Evolutionary conservation across 768 basidiomycete species (phyloP).

Genomic region (Termitomyces sp.): DNA sequence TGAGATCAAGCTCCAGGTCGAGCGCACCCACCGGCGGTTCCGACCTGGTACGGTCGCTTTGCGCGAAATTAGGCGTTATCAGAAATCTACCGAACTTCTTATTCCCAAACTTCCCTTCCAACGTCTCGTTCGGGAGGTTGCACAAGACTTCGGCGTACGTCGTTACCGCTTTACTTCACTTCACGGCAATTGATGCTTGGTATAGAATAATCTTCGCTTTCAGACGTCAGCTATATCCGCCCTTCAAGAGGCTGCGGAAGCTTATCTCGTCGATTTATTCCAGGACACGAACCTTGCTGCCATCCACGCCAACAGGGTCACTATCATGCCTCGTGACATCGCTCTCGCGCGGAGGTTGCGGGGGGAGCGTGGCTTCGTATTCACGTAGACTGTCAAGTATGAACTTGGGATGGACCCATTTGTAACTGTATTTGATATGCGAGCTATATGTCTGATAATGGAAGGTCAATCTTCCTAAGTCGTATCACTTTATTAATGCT

Average conservation of each 20-base stretch:
- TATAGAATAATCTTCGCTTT: conserved; percentile 16
- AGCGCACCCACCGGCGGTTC: conserved; percentile 91
- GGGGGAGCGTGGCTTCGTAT: conserved; percentile 6
- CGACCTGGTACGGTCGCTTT: conserved; percentile 19
- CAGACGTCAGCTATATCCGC: conserved; percentile 16
- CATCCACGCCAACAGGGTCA: conserved; percentile 19
- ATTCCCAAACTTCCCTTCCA: conserved; percentile 19
- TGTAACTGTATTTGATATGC: not conserved
- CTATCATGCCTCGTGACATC: conserved; percentile 17
- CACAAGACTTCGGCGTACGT: conserved; percentile 16
- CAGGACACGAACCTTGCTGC: conserved; percentile 18
- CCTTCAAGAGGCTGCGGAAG: conserved; percentile 20
- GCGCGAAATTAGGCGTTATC: conserved; percentile 21
- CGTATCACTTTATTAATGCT: too few relatives aligned
- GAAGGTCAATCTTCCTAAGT: not conserved
- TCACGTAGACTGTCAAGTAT: not conserved
- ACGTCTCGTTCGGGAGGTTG: conserved; percentile 21
- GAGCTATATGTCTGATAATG: not conserved
- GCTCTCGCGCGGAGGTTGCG: conserved; percentile 14
- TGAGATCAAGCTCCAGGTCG: conserved; percentile 68
- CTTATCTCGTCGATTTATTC: conserved; percentile 17
- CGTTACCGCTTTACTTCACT: not conserved
- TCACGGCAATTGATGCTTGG: not conserved
- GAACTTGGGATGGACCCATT: not conserved
- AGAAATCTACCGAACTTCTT: conserved; percentile 18